A percentile compares a stretch with the other conserved stretches of the same genome.
Evolutionary conservation across 441 rosid species (phyloP).

Genomic region (Adansonia madagascariensis): DNA sequence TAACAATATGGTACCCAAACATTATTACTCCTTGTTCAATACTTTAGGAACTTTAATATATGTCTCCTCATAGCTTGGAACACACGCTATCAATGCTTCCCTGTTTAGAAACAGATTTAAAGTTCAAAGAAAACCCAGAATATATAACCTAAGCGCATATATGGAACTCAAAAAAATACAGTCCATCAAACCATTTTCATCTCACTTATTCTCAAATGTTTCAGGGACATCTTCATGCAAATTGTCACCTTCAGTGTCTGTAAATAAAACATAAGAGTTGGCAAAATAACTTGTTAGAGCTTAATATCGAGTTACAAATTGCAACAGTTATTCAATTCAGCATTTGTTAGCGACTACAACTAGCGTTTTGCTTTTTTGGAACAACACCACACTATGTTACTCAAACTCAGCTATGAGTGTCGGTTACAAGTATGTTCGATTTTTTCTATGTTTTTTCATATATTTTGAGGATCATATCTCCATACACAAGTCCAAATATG

Average conservation of each 20-base stretch:
- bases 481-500: no score
- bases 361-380: background rate
- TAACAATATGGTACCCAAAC: conserved; percentile 25
- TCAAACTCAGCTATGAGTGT: no score
- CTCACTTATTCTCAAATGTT: conserved; percentile 66
- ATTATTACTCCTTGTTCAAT: conserved; percentile 62
- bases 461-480: no score
- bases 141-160: background rate
- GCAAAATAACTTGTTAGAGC: conserved; percentile 9
- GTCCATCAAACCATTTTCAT: conserved; percentile 17
- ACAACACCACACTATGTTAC: background rate
- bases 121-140: background rate
- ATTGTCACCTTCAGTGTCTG: conserved; percentile 63
- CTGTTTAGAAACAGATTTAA: conserved; percentile 37
- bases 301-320: background rate
- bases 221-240: conserved; percentile 71
- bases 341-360: background rate
- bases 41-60: conserved; percentile 72
- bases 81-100: conserved; percentile 56
- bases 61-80: conserved; percentile 76
- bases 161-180: background rate
- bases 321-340: background rate
- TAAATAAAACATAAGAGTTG: conserved; percentile 11
- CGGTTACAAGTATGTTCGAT: no score
- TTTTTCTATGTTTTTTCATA: no score